Conservation (phyloP, 2,329 filamentous ascomycete genomes). For the Aspergillus sp. region DNA sequence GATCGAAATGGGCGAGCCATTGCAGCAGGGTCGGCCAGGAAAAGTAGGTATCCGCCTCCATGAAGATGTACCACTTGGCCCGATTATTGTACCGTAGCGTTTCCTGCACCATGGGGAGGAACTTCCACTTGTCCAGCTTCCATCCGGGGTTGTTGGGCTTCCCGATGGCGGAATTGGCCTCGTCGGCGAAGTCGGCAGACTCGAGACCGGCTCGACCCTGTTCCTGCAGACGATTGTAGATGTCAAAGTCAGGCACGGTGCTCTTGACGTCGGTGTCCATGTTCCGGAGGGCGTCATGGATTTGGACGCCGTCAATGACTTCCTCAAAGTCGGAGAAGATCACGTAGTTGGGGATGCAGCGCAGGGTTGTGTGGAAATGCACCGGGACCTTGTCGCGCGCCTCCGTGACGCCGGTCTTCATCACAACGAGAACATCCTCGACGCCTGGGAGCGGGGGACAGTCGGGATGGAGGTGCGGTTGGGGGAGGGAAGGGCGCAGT, state of each 20-base stretch:
- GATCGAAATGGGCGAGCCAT: slow-evolving; percentile 54
- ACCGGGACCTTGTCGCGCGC: slow-evolving; percentile 54
- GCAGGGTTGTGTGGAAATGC: slow-evolving; percentile 55
- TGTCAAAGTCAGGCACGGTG: slow-evolving; percentile 49
- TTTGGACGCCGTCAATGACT: slow-evolving; percentile 49
- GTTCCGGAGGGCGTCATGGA: slow-evolving; percentile 51
- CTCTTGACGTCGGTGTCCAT: slow-evolving; percentile 41
- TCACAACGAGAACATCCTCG: slow-evolving; percentile 55
- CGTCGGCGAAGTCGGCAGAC: slow-evolving; percentile 34
- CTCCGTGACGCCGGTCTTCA: slow-evolving; percentile 61
- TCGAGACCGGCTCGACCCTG: slow-evolving; percentile 45
- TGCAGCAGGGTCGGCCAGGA: slow-evolving; percentile 53
- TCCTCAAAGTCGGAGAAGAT: slow-evolving; percentile 61
- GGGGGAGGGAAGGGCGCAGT: slow-evolving; percentile 49
- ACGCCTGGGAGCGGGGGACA: slow-evolving; percentile 41
- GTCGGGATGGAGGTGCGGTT: slow-evolving; percentile 6
- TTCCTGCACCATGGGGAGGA: slow-evolving; percentile 55
- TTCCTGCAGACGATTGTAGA: slow-evolving; percentile 50
- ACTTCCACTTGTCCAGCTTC: slow-evolving; percentile 60
- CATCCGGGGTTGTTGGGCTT: slow-evolving; percentile 49
- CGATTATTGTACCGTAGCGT: slow-evolving; percentile 45
- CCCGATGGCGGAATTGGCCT: slow-evolving; percentile 38
- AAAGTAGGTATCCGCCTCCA: slow-evolving; percentile 59
- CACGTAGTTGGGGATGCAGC: slow-evolving; percentile 55
- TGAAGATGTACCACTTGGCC: slow-evolving; percentile 59